Conservation (phyloP, 2,329 filamentous ascomycete species). For the Calonectria crousiana region DNA sequence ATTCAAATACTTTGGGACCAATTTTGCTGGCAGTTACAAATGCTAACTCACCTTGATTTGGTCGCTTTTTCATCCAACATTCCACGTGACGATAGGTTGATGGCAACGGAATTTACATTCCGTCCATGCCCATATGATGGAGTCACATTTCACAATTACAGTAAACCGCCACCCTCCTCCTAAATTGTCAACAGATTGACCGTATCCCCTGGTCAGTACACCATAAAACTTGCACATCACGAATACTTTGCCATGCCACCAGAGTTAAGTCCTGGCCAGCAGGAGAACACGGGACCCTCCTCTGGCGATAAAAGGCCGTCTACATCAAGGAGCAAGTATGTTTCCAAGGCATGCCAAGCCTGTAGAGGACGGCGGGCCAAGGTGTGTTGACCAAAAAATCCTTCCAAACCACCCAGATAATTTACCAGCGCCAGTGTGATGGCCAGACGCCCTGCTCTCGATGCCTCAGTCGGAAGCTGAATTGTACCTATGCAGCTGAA, state of each 20-base stretch:
- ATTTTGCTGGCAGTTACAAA: too few species aligned
- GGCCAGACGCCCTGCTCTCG: constrained; percentile 1
- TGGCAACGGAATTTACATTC: not conserved
- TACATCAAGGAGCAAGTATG: constrained; percentile 30
- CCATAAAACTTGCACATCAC: not conserved
- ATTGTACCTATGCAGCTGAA: constrained; percentile 36
- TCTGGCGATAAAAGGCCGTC: not conserved
- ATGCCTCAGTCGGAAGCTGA: constrained; percentile 45
- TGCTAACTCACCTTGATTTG: too few species aligned
- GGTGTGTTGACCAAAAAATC: constrained; percentile 37
- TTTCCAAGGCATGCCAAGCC: constrained; percentile 49
- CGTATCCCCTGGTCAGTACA: too few species aligned
- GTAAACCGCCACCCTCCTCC: not conserved
- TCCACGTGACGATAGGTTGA: not conserved
- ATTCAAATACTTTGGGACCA: too few species aligned
- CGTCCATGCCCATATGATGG: not conserved
- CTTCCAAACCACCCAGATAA: not conserved
- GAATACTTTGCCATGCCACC: not conserved
- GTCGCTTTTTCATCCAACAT: not conserved
- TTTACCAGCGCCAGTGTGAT: not conserved
- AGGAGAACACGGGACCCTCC: not conserved
- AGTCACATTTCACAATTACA: too few species aligned
- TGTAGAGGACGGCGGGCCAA: constrained; percentile 52
- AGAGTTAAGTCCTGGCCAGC: not conserved
- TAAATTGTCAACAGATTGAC: not conserved